Evolutionary conservation across 2,329 filamentous ascomycete species (phyloP).

Genomic region (Colletotrichum cordylinicola): DNA sequence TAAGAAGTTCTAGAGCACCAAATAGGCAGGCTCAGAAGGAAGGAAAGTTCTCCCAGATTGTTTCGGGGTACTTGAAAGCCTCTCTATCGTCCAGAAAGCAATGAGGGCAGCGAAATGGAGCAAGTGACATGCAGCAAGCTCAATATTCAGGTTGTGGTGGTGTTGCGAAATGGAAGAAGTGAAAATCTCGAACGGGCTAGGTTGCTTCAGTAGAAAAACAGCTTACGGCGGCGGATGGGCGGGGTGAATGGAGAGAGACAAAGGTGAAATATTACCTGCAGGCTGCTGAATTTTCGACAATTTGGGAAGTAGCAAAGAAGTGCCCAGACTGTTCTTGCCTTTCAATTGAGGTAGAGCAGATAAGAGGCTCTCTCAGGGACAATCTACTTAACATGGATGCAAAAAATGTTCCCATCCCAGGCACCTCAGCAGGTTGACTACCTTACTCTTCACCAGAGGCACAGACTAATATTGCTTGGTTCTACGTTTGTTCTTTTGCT

Average conservation of each 20-base stretch:
- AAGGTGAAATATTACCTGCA: not conserved
- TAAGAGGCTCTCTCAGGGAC: not conserved
- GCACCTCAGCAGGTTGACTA: not conserved
- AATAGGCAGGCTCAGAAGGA: not conserved
- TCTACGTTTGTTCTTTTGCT: not conserved
- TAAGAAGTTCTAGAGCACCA: not conserved
- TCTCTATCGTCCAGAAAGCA: not conserved
- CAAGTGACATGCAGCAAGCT: not conserved
- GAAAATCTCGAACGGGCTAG: not conserved
- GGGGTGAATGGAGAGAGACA: not conserved
- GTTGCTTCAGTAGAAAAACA: not conserved
- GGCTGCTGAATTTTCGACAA: not conserved
- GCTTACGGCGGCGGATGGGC: not conserved
- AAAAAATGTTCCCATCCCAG: no score
- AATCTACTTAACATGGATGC: not conserved
- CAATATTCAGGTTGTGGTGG: not conserved
- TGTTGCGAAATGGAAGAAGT: not conserved
- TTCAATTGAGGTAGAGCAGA: not conserved
- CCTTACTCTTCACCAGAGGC: not conserved
- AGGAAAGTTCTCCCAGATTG: not conserved
- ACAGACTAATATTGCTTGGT: not conserved
- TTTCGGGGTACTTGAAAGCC: not conserved
- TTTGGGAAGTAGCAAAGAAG: not conserved
- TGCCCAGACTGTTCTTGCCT: not conserved
- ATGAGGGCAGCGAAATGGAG: not conserved